Evolutionary conservation across 1,284 basidiomycete species (phyloP).

Genomic region (Salmacisia buchloeana): DNA sequence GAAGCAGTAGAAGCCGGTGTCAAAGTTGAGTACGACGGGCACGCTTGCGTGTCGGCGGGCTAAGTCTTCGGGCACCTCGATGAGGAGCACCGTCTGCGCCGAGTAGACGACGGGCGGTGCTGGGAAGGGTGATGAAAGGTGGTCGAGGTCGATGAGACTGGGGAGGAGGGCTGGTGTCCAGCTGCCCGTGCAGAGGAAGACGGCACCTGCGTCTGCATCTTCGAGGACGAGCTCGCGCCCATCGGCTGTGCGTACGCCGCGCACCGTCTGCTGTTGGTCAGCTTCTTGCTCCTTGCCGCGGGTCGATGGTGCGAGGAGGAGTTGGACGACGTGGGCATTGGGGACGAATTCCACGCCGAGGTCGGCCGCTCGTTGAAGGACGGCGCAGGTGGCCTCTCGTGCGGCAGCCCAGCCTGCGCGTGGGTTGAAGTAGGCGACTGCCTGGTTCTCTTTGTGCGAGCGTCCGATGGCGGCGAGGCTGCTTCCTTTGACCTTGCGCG

Average conservation of each 20-base stretch:
- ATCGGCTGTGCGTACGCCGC: slow-evolving; percentile 63
- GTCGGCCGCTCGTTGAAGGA: slow-evolving; percentile 60
- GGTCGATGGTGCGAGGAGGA: slow-evolving; percentile 48
- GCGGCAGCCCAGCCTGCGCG: slow-evolving; percentile 83
- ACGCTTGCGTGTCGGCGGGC: slow-evolving; percentile 60
- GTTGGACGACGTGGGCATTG: slow-evolving; percentile 59
- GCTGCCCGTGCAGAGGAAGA: slow-evolving; percentile 68
- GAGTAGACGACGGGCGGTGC: slow-evolving; percentile 24
- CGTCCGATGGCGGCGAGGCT: slow-evolving; percentile 19
- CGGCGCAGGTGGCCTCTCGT: slow-evolving; percentile 60
- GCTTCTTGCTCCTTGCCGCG: not conserved
- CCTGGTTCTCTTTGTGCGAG: slow-evolving; percentile 7
- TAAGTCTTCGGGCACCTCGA: slow-evolving; percentile 70
- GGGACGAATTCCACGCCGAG: slow-evolving; percentile 63
- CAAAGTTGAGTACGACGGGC: slow-evolving; percentile 69
- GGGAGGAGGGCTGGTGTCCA: slow-evolving; percentile 74
- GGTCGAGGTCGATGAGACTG: not conserved
- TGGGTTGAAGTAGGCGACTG: slow-evolving; percentile 64
- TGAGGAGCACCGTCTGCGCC: slow-evolving; percentile 65
- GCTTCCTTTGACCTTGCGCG: slow-evolving; percentile 12
- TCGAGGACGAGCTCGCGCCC: slow-evolving; percentile 55
- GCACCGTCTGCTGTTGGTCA: slow-evolving; percentile 53
- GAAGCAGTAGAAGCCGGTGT: slow-evolving; percentile 53
- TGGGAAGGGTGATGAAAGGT: slow-evolving; percentile 27
- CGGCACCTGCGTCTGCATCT: slow-evolving; percentile 54